Base-by-base conservation (phyloP, 495 filamentous ascomycete species). In the Aspergillus egyptiacus region DNA sequence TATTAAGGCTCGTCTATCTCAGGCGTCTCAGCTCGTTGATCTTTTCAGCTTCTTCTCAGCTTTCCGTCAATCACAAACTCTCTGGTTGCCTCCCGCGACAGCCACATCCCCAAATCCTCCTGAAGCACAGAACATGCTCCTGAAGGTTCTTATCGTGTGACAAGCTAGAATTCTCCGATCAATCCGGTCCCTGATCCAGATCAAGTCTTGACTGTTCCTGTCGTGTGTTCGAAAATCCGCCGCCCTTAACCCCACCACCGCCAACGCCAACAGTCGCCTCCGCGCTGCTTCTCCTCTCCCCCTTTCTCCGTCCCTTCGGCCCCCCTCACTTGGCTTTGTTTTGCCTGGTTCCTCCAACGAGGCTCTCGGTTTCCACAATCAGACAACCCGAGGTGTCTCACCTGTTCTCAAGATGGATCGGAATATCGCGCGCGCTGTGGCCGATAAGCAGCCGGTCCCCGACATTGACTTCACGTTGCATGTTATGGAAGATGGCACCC, bases 391-490 rank as follows among this genome's bases (percentile, higher is more conserved):
- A 53, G 25, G 43, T 15, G 30, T 46, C 37, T 40, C 38, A 17
- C 42, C 37, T 43, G 45, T 35, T 37, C 32, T 41, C 61, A 68
- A 59, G 22, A 75, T 75, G 72, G 68, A 73, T 61, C 61, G 59
- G 34, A 62, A 57, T 47, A 61, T 78, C 28, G 74, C 72, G 51
- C 86, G 86, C 60, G 93, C 91, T 43, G 84, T 98, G 64, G 81
- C 78, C 60, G 78, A 97, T 53, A 98, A 96, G 81, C 89, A 84
- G 70, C 89, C 91, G 38, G 79, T 90, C 37, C 93, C 93, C 25
- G 93, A 98, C 75, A 96, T 98, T 63, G 93, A 98, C 70, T 97
- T 97, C 66, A 90, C 89, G 39, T 80, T 98, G 58, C 93, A 98
- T 67, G 89, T 84, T 35, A 95, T 97, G 91, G 93, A 98, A 69